Evolutionary conservation across 108 stramenopile species (phyloP), one percentile per base, ranked within the genome.

Genomic region (Nitzschia inconspicua): DNA sequence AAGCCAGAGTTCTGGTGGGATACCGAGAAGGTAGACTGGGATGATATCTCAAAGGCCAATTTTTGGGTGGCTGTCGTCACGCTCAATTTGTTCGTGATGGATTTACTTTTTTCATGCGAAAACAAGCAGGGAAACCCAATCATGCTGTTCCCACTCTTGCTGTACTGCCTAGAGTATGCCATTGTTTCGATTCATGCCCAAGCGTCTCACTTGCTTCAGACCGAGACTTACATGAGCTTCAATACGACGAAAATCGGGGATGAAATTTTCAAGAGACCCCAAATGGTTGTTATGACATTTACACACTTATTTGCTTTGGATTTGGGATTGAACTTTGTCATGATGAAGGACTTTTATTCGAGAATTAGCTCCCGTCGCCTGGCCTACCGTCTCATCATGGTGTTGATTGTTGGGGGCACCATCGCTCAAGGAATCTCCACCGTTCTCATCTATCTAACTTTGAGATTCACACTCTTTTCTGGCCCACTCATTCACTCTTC

Each of bases 221-320:
- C 48, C 4, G 48, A 22, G 24, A 50, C 30, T 18, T 50, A 50
- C 25, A 22, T 18, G 13, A 26, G 27, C 25, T 50, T 50, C 48
- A 50, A 50, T n/a, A 27, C 48, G 4, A 50, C 48, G 3, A 29
- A 29, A 28, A 50, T 50, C n/a, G 48, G 48, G 30, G 24, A 50
- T 3, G 30, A 50, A 26, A 50, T 50, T 6, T 50, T 50, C 24
- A 50, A 28, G 9, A 25, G 30, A n/a, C 48, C 48, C 25, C 27
- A 50, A 50, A 50, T 50, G 48, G 48, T 50, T 6, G 48, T 50
- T 7, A 50, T 50, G 48, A 50, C 48, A 14, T 50, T 50, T 50
- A 26, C 25, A 13, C 48, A 50, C 19, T 6, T 50, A 11, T 50
- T 50, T 50, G 48, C 48, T 5, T 26, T 50, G 5, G 48, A 50